Evolutionary conservation across 1,139 yeast species (phyloP).

Genomic region (Pneumocystis sp.): DNA sequence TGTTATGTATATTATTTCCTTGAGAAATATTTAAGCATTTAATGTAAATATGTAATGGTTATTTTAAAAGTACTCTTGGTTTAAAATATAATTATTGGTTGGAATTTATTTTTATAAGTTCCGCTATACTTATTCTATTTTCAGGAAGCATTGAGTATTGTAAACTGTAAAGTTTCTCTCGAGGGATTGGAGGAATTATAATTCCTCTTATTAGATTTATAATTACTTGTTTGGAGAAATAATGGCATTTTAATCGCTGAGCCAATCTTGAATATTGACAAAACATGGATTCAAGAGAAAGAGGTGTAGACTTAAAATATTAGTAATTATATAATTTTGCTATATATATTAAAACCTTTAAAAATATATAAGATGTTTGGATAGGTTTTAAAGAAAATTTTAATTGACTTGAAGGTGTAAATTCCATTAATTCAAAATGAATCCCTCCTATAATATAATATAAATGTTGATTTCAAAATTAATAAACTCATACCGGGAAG

Average conservation of each 20-base stretch:
- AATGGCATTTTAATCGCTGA: slow-evolving; percentile 29
- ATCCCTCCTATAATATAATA: slow-evolving; percentile 7
- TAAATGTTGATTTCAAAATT: slow-evolving; percentile 23
- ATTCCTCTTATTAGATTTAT: slow-evolving; percentile 31
- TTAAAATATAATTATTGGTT: background rate
- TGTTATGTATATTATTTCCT: background rate
- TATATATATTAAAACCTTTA: slow-evolving; percentile 17
- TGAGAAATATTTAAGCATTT: background rate
- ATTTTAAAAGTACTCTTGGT: background rate
- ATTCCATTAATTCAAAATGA: slow-evolving; percentile 3
- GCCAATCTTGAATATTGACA: slow-evolving; percentile 33
- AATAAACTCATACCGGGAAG: slow-evolving; percentile 72
- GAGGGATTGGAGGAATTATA: slow-evolving; percentile 31
- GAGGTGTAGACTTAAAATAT: slow-evolving; percentile 31
- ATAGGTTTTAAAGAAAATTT: background rate
- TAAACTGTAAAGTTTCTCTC: slow-evolving; percentile 33
- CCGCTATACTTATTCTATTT: slow-evolving; percentile 19
- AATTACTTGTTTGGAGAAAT: slow-evolving; percentile 30
- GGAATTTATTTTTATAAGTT: background rate
- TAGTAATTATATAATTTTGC: slow-evolving; percentile 13
- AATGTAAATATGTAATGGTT: background rate
- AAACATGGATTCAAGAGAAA: slow-evolving; percentile 32
- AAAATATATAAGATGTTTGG: slow-evolving; percentile 17
- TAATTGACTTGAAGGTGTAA: background rate
- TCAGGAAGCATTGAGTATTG: slow-evolving; percentile 38